Evolutionary conservation across 2,329 filamentous ascomycete genomes (phyloP).

Genomic region (Amylocarpus encephaloides): DNA sequence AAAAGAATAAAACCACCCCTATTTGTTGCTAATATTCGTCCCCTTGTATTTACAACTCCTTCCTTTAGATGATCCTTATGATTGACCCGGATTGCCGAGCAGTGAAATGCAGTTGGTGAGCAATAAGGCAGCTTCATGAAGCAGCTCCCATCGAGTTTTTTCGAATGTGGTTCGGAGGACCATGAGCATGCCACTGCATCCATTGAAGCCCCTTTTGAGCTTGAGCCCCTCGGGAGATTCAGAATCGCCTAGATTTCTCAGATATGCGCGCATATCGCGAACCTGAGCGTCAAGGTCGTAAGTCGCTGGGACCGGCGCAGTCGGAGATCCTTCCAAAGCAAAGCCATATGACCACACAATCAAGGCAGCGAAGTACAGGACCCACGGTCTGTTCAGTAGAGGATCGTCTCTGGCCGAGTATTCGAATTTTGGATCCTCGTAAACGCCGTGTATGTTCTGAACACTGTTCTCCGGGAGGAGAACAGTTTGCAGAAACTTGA

Average conservation of each 20-base stretch:
- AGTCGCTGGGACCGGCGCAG: slow-evolving; percentile 37
- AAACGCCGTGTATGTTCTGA: slow-evolving; percentile 31
- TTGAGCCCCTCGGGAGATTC: slow-evolving; percentile 71
- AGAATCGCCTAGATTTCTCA: slow-evolving; percentile 66
- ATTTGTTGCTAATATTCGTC: background rate
- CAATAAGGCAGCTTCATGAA: slow-evolving; percentile 78
- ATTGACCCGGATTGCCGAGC: slow-evolving; percentile 12
- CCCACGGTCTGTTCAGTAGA: slow-evolving; percentile 87
- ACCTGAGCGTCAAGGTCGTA: slow-evolving; percentile 59
- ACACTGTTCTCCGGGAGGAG: slow-evolving; percentile 53
- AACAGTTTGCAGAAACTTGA: slow-evolving; percentile 83
- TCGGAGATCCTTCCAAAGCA: slow-evolving; percentile 75
- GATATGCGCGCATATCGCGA: slow-evolving; percentile 71
- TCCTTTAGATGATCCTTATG: background rate
- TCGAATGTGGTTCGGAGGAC: slow-evolving; percentile 76
- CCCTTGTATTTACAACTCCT: background rate
- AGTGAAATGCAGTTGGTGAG: slow-evolving; percentile 72
- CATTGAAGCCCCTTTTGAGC: slow-evolving; percentile 68
- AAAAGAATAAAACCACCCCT: background rate
- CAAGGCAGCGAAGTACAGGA: slow-evolving; percentile 84
- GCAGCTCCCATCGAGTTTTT: slow-evolving; percentile 81
- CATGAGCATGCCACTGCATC: slow-evolving; percentile 73
- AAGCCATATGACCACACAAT: slow-evolving; percentile 96
- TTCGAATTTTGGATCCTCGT: slow-evolving; percentile 36
- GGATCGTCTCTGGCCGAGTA: slow-evolving; percentile 87